Conservation (phyloP, 2,329 filamentous ascomycete genomes). For the Colletotrichum tanaceti region DNA sequence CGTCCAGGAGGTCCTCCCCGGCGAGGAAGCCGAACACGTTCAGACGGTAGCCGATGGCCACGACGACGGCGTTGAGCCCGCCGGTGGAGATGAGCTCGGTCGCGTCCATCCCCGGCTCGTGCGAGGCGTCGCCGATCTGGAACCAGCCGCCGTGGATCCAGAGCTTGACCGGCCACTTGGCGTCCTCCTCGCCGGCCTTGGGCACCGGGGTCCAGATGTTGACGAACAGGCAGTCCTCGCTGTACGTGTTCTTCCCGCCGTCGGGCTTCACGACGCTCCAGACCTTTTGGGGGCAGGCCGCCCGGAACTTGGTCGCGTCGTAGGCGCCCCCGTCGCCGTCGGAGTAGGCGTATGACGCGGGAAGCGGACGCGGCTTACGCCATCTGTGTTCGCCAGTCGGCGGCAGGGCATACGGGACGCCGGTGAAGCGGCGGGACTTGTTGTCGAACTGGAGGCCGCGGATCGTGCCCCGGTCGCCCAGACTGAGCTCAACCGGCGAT, state of each 20-base stretch:
- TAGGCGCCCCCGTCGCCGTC: constrained; percentile 45
- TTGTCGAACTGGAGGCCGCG: constrained; percentile 50
- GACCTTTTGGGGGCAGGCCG: constrained; percentile 55
- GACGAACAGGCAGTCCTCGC: constrained; percentile 61
- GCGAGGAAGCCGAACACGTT: constrained; percentile 63
- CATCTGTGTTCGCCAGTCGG: constrained; percentile 52
- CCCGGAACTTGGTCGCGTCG: constrained; percentile 51
- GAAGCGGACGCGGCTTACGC: constrained; percentile 52
- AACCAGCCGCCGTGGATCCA: constrained; percentile 62
- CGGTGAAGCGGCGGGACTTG: constrained; percentile 51
- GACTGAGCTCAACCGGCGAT: constrained; percentile 43
- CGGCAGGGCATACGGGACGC: constrained; percentile 54
- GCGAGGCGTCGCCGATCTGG: constrained; percentile 57
- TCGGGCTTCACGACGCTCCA: constrained; percentile 47
- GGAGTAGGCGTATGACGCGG: constrained; percentile 46
- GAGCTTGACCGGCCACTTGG: constrained; percentile 54
- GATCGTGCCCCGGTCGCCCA: constrained; percentile 47
- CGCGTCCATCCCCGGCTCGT: constrained; percentile 56
- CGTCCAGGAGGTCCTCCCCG: constrained; percentile 50
- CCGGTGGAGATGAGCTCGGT: constrained; percentile 55
- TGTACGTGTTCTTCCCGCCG: constrained; percentile 46
- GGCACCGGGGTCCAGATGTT: constrained; percentile 61
- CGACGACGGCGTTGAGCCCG: constrained; percentile 53
- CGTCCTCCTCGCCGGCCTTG: constrained; percentile 40
- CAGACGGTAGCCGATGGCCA: constrained; percentile 60